Percentiles rank a stretch among this genome's conserved stretches.
Conservation (phyloP, 371 early-diverging fungal species). For the Saksenaea oblongispora region DNA sequence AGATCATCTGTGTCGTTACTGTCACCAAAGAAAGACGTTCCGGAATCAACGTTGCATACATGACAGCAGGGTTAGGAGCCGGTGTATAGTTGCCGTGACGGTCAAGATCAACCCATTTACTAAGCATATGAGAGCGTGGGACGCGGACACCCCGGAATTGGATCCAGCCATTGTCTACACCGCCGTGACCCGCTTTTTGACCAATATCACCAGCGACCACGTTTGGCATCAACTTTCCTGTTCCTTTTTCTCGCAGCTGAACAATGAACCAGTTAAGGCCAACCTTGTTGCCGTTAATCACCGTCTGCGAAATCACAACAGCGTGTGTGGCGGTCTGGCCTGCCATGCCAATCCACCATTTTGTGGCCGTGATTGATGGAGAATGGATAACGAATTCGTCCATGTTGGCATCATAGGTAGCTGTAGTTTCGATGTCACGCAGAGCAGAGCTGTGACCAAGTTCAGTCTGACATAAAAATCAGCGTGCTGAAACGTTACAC, state of each 20-base stretch:
- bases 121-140: conserved; percentile 82
- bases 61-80: conserved; percentile 59
- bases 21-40: conserved; percentile 58
- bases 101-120: conserved; percentile 64
- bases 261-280: conserved; percentile 88
- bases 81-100: conserved; percentile 63
- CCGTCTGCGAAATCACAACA: conserved; percentile 63
- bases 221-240: conserved; percentile 72
- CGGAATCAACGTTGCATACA: conserved; percentile 69
- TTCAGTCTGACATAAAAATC: conserved; percentile 44
- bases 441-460: conserved; percentile 81
- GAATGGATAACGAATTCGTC: conserved; percentile 87
- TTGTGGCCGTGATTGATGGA: conserved; percentile 83
- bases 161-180: conserved; percentile 94
- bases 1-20: conserved; percentile 41
- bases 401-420: conserved; percentile 74
- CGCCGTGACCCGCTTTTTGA: conserved; percentile 76
- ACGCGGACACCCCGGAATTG: conserved; percentile 87
- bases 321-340: conserved; percentile 81
- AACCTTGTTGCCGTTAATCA: conserved; percentile 66
- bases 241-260: conserved; percentile 76
- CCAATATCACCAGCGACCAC: conserved; percentile 89
- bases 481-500: not conserved
- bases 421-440: conserved; percentile 85
- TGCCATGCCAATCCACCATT: conserved; percentile 94